Percentiles rank a stretch among this genome's conserved stretches.
Evolutionary conservation across 2,329 filamentous ascomycete species (phyloP).

Genomic region (Pezicula carpinea): DNA sequence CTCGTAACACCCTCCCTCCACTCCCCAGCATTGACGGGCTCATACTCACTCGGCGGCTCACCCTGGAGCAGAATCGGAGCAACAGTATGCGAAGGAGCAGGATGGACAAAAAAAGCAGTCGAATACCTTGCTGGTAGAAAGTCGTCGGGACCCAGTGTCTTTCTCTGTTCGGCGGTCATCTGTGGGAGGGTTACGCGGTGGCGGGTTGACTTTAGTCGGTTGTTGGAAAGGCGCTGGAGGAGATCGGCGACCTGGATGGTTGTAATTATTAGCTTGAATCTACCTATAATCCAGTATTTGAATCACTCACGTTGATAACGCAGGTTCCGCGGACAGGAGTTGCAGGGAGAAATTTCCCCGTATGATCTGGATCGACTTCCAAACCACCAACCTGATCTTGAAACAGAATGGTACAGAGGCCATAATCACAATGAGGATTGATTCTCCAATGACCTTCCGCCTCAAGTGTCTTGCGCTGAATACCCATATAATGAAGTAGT

Average conservation of each 20-base stretch:
- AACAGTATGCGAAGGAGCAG: background rate
- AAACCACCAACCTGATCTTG: conserved; percentile 28
- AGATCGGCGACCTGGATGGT: background rate
- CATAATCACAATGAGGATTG: conserved; percentile 11
- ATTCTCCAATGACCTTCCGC: conserved; percentile 8
- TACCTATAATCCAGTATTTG: no score
- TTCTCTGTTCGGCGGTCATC: background rate
- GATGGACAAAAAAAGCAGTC: conserved; percentile 5
- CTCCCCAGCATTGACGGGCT: conserved; percentile 2
- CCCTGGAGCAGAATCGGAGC: background rate
- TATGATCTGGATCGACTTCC: conserved; percentile 19
- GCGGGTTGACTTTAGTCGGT: conserved; percentile 6
- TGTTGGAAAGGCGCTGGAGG: conserved; percentile 8
- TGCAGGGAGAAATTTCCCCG: conserved; percentile 5
- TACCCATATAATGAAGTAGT: conserved; percentile 14
- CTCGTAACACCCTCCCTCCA: background rate
- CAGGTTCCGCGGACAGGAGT: conserved; percentile 6
- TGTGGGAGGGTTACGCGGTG: conserved; percentile 8
- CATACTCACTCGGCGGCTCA: background rate
- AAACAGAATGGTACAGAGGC: conserved; percentile 19
- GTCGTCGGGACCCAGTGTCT: background rate
- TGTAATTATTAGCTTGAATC: no score
- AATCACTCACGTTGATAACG: conserved; percentile 9
- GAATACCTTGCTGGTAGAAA: conserved; percentile 5
- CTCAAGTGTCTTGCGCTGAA: conserved; percentile 4